Evolutionary conservation across 495 filamentous ascomycete genomes (phyloP).

Genomic region (Trichocladium antarcticum): DNA sequence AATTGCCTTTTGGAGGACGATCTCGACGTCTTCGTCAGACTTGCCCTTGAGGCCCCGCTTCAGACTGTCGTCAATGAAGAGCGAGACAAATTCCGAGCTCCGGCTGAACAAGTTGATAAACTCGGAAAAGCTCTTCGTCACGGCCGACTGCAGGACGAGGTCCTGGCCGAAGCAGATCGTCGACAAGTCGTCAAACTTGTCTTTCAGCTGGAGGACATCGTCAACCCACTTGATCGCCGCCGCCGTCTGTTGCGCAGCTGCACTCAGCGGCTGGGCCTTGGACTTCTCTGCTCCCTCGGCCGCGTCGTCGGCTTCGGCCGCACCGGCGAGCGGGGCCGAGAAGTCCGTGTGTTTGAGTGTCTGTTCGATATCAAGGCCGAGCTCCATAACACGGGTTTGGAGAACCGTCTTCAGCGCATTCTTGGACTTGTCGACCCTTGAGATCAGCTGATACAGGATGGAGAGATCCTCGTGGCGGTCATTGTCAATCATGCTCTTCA

Average conservation of each 20-base stretch:
- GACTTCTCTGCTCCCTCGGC: slow-evolving; percentile 38
- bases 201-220: slow-evolving; percentile 73
- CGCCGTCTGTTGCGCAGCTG: slow-evolving; percentile 49
- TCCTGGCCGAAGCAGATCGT: slow-evolving; percentile 57
- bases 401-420: slow-evolving; percentile 55
- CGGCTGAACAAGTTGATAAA: slow-evolving; percentile 82
- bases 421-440: slow-evolving; percentile 70
- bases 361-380: slow-evolving; percentile 73
- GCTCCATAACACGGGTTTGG: slow-evolving; percentile 61
- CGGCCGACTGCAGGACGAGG: slow-evolving; percentile 63
- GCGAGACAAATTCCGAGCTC: slow-evolving; percentile 81
- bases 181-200: slow-evolving; percentile 79
- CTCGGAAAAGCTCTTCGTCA: slow-evolving; percentile 73
- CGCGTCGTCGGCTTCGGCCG: slow-evolving; percentile 39
- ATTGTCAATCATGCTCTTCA: slow-evolving; percentile 85
- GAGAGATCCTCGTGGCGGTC: slow-evolving; percentile 64
- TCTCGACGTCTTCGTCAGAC: slow-evolving; percentile 81
- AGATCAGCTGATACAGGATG: slow-evolving; percentile 65
- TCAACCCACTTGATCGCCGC: slow-evolving; percentile 94
- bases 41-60: slow-evolving; percentile 89
- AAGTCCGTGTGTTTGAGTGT: slow-evolving; percentile 43
- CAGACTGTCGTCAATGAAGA: slow-evolving; percentile 95
- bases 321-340: slow-evolving; percentile 26
- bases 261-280: slow-evolving; percentile 31
- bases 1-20: slow-evolving; percentile 80